These are phyloP conservation scores for Juglanconis sp. DNA, from an alignment of 2,329 filamentous ascomycete species.

Conservation along the genomic window DNA sequence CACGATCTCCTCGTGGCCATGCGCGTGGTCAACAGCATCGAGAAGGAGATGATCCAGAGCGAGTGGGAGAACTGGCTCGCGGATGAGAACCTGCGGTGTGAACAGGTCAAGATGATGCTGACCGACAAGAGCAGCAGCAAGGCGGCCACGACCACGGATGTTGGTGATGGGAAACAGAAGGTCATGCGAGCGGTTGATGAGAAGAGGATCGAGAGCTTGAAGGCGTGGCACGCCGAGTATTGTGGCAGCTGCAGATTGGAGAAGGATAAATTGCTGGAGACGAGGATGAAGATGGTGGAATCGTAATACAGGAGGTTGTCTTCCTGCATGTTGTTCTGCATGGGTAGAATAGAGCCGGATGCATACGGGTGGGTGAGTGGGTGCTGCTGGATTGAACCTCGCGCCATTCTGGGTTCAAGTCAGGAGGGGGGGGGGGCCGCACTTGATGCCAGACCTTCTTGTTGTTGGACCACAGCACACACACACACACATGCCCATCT, in stretches of 20 bases:
- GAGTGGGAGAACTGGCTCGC: conserved; percentile 94
- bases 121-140: conserved; percentile 18
- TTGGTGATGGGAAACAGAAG: conserved; percentile 19
- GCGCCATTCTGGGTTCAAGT: too few species aligned
- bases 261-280: conserved; percentile 28
- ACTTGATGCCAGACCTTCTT: too few species aligned
- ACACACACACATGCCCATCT: too few species aligned
- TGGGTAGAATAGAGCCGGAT: too few species aligned
- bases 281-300: conserved; percentile 27
- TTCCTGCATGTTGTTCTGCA: too few species aligned
- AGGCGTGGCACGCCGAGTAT: conserved; percentile 50
- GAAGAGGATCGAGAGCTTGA: conserved; percentile 35
- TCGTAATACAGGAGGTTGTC: conserved; percentile 6
- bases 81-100: conserved; percentile 75
- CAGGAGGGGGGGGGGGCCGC: too few species aligned
- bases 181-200: conserved; percentile 26
- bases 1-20: conserved; percentile 90
- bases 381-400: too few species aligned
- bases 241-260: conserved; percentile 55
- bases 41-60: conserved; percentile 77
- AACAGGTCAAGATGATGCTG: conserved; percentile 52
- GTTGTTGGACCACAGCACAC: too few species aligned
- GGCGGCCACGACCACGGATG: not conserved
- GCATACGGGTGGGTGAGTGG: too few species aligned
- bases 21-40: conserved; percentile 83